Evolutionary conservation across 106 monocot species (phyloP).

Genomic region (Iris macrosiphon): DNA sequence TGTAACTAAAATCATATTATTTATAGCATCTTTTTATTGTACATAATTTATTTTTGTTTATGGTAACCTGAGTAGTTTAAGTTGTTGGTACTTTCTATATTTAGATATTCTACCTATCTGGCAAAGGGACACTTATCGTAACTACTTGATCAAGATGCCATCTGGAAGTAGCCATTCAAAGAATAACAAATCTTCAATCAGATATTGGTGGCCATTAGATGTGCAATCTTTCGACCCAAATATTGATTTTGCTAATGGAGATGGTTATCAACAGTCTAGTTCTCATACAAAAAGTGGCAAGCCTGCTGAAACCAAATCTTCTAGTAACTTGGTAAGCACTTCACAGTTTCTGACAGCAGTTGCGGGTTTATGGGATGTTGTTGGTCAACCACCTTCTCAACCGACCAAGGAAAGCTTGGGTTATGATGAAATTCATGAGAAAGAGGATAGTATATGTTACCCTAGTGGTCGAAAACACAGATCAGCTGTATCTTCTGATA

Average conservation of each 20-base stretch:
- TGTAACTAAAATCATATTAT: no score
- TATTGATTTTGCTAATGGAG: background rate
- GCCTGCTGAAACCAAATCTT: slow-evolving; percentile 12
- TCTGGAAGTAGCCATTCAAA: slow-evolving; percentile 19
- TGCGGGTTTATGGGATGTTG: slow-evolving; percentile 55
- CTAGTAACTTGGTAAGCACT: slow-evolving; percentile 33
- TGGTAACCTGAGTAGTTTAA: no score
- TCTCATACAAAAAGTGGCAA: slow-evolving; percentile 8
- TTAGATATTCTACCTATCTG: no score
- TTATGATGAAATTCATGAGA: slow-evolving; percentile 14
- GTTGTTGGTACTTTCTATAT: no score
- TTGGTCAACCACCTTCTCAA: slow-evolving; percentile 37
- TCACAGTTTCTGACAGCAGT: slow-evolving; percentile 43
- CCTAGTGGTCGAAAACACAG: slow-evolving; percentile 3
- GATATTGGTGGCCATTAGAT: slow-evolving; percentile 45
- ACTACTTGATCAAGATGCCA: slow-evolving; percentile 36
- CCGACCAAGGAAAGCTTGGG: slow-evolving; percentile 13
- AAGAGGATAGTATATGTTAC: slow-evolving; percentile 10
- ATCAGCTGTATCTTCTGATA: background rate
- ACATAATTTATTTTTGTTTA: no score
- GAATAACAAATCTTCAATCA: slow-evolving; percentile 34
- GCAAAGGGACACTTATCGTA: no score
- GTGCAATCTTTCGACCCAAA: slow-evolving; percentile 19
- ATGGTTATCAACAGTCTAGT: slow-evolving; percentile 3
- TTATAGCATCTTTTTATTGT: no score